A percentile compares a stretch with the other conserved stretches of the same genome.
These are phyloP conservation scores for Solanum dulcamara DNA, from an alignment of 257 asterid species.

Conservation along the genomic window DNA sequence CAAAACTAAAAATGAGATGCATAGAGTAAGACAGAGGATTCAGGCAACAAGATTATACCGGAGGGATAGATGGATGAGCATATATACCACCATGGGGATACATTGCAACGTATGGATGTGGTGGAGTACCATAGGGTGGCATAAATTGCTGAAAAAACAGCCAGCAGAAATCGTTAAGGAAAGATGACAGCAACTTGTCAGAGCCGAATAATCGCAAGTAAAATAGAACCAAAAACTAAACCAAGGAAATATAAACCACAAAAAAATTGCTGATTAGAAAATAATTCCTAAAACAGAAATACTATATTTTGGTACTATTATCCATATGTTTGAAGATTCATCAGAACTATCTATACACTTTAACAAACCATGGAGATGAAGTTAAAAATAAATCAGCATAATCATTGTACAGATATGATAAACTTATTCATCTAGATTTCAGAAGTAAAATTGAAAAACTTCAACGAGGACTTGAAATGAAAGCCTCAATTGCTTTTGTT, in stretches of 20 bases:
- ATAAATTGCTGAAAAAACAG: conserved; percentile 59
- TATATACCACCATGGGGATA: conserved; percentile 90
- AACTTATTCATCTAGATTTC: not conserved
- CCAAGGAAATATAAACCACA: not conserved
- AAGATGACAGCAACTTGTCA: not conserved
- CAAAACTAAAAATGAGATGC: not conserved
- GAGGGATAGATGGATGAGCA: conserved; percentile 91
- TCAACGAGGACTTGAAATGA: not conserved
- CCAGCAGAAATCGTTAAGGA: not conserved
- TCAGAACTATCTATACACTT: not conserved
- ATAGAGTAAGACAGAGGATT: not conserved
- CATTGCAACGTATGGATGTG: conserved; percentile 96
- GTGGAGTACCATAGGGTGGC: conserved; percentile 96
- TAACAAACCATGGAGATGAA: not conserved
- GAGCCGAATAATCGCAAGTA: not conserved
- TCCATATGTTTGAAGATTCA: not conserved
- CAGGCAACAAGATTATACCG: conserved; percentile 33
- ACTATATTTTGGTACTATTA: not conserved
- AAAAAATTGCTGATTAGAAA: not conserved
- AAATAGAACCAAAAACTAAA: not conserved
- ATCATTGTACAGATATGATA: not conserved
- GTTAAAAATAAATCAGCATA: not conserved
- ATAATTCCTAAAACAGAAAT: not conserved
- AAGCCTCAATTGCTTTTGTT: not conserved
- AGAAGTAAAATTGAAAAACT: not conserved